phyloP scores from a whole-genome alignment of 2,329 filamentous ascomycete genomes.

The Colletotrichum brevisporum region DNA sequence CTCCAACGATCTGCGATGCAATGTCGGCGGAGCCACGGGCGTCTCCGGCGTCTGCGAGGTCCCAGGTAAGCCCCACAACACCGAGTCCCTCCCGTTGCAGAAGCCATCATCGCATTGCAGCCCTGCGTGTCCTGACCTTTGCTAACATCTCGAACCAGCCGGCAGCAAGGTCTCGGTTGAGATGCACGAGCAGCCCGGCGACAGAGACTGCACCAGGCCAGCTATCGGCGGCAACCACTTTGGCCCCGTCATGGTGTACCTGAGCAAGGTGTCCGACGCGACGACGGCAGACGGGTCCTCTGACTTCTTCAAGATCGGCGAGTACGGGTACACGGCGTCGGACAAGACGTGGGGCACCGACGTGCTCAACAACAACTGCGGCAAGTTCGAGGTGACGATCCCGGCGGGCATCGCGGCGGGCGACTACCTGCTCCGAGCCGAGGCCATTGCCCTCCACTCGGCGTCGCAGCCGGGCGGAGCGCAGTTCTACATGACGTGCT shows the following conservation, averaged over 20 bases:
- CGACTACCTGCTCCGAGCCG: conserved; percentile 59
- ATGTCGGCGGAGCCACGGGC: conserved; percentile 52
- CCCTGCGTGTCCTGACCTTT: not conserved
- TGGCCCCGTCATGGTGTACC: conserved; percentile 63
- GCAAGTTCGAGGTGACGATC: conserved; percentile 43
- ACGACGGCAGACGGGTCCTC: conserved; percentile 57
- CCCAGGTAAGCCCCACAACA: conserved; percentile 5
- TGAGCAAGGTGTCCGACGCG: conserved; percentile 63
- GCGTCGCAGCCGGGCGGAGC: conserved; percentile 47
- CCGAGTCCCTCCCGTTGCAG: conserved; percentile 5
- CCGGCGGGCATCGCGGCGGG: conserved; percentile 57
- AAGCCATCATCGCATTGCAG: not conserved
- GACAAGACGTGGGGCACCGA: conserved; percentile 22
- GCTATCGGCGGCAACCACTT: conserved; percentile 67
- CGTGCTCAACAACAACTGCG: conserved; percentile 29
- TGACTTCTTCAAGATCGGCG: conserved; percentile 66
- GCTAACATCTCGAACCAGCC: conserved; percentile 41
- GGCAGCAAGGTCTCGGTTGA: conserved; percentile 57
- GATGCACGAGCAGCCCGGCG: conserved; percentile 58
- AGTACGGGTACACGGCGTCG: conserved; percentile 49
- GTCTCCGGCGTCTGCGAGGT: conserved; percentile 44
- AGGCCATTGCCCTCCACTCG: conserved; percentile 60
- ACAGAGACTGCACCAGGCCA: conserved; percentile 58
- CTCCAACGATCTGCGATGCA: conserved; percentile 59
- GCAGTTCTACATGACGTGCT: conserved; percentile 39